These are phyloP conservation scores for Pichia kluyveri DNA, from an alignment of 805 yeast genomes.

Conservation along the genomic window DNA sequence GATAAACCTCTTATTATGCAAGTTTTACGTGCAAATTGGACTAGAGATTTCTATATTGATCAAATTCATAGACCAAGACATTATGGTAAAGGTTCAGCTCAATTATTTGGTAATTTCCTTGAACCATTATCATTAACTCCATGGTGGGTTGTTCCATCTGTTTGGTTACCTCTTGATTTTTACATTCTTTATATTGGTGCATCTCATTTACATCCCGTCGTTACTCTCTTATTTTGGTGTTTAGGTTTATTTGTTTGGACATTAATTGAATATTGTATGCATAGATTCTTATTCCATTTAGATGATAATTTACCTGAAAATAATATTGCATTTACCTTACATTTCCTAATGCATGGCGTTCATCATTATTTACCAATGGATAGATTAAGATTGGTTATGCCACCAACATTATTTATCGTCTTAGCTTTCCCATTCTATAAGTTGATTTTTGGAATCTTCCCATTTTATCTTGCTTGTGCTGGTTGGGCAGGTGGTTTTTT, in stretches of 20 bases:
- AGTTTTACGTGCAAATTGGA: conserved; percentile 64
- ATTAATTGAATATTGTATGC: conserved; percentile 76
- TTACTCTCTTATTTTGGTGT: conserved; percentile 50
- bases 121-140: conserved; percentile 89
- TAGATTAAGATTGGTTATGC: conserved; percentile 84
- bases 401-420: conserved; percentile 74
- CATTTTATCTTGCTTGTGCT: conserved; percentile 78
- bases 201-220: conserved; percentile 33
- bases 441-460: conserved; percentile 66
- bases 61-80: conserved; percentile 98
- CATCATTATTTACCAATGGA: conserved; percentile 99
- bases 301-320: conserved; percentile 82
- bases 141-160: conserved; percentile 84
- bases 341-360: conserved; percentile 88
- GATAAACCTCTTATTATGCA: conserved; percentile 74
- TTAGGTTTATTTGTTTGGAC: conserved; percentile 94
- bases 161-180: conserved; percentile 81
- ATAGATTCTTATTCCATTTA: conserved; percentile 88
- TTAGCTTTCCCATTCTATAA: conserved; percentile 75
- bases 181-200: conserved; percentile 55
- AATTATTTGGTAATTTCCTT: conserved; percentile 85
- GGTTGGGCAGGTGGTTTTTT: conserved; percentile 94
- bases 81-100: conserved; percentile 96
- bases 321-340: conserved; percentile 65
- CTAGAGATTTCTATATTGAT: conserved; percentile 85